These are phyloP conservation scores for Apodospora peruviana DNA, from an alignment of 495 filamentous ascomycete species.

Conservation along the genomic window DNA sequence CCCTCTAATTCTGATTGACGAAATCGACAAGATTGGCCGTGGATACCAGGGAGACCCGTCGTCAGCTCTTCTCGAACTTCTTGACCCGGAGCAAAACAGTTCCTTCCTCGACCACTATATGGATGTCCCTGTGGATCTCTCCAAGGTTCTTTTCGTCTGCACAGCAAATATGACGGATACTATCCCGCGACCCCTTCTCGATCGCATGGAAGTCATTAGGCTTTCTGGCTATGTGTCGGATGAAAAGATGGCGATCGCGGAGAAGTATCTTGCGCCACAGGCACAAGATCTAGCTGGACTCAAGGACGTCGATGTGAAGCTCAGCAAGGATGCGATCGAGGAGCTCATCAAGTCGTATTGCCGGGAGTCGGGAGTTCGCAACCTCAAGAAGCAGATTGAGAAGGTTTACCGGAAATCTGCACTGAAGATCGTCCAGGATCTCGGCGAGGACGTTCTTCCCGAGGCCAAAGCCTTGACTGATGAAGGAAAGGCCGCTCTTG, in stretches of 20 bases:
- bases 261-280: constrained; percentile 83
- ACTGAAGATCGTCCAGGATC: constrained; percentile 91
- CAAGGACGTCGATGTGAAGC: constrained; percentile 81
- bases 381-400: constrained; percentile 99
- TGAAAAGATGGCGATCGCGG: constrained; percentile 98
- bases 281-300: constrained; percentile 88
- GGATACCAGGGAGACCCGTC: constrained; percentile 96
- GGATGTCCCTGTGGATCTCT: constrained; percentile 96
- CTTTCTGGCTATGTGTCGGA: constrained; percentile 96
- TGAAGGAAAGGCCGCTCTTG: constrained; percentile 77
- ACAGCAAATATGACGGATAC: constrained; percentile 99
- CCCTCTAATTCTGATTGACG: constrained; percentile 92
- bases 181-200: constrained; percentile 87
- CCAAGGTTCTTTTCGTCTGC: constrained; percentile 97
- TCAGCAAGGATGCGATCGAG: constrained; percentile 78
- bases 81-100: constrained; percentile 96
- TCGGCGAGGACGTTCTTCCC: constrained; percentile 78
- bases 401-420: constrained; percentile 98
- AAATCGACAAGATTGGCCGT: constrained; percentile 94
- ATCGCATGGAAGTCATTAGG: constrained; percentile 98
- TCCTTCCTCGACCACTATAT: constrained; percentile 98
- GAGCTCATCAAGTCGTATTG: constrained; percentile 99
- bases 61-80: constrained; percentile 86
- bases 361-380: constrained; percentile 92
- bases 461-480: constrained; percentile 82